Evolutionary conservation across 345 rosid species (phyloP).

Genomic region (Rubroshorea leprosula): DNA sequence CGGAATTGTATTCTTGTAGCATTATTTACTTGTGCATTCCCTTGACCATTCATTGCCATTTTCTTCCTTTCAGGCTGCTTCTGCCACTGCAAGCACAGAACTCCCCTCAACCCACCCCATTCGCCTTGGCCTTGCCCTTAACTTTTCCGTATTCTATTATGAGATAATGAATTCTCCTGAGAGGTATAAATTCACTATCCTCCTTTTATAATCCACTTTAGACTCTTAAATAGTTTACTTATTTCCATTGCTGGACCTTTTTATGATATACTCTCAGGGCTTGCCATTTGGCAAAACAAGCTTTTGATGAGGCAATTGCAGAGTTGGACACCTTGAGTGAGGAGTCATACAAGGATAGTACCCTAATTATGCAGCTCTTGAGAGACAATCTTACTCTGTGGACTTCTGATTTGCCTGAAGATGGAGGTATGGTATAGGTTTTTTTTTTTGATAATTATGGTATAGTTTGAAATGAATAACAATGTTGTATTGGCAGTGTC

Average conservation of each 20-base stretch:
- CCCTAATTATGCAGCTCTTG: slow-evolving; percentile 94
- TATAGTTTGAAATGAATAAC: not conserved
- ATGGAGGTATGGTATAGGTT: slow-evolving; percentile 52
- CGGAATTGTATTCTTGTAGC: not conserved
- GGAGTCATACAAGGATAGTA: slow-evolving; percentile 98
- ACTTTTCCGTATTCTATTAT: slow-evolving; percentile 96
- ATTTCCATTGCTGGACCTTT: slow-evolving; percentile 1
- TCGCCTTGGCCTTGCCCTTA: slow-evolving; percentile 97
- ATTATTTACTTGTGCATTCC: not conserved
- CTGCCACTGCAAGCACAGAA: slow-evolving; percentile 76
- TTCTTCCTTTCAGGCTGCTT: slow-evolving; percentile 58
- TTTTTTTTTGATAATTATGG: no score
- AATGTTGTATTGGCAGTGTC: no score
- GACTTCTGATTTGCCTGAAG: slow-evolving; percentile 99
- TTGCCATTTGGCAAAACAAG: slow-evolving; percentile 97
- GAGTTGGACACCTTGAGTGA: slow-evolving; percentile 94
- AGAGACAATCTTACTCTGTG: slow-evolving; percentile 98
- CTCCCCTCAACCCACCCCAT: slow-evolving; percentile 98
- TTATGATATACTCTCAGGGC: slow-evolving; percentile 51
- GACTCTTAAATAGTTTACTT: not conserved
- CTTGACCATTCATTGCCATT: not conserved
- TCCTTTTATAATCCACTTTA: not conserved
- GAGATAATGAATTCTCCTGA: slow-evolving; percentile 99
- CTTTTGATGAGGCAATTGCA: slow-evolving; percentile 95
- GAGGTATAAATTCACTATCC: slow-evolving; percentile 40